phyloP scores from a whole-genome alignment of 805 yeast species.

The Pichia cephalocereana region DNA sequence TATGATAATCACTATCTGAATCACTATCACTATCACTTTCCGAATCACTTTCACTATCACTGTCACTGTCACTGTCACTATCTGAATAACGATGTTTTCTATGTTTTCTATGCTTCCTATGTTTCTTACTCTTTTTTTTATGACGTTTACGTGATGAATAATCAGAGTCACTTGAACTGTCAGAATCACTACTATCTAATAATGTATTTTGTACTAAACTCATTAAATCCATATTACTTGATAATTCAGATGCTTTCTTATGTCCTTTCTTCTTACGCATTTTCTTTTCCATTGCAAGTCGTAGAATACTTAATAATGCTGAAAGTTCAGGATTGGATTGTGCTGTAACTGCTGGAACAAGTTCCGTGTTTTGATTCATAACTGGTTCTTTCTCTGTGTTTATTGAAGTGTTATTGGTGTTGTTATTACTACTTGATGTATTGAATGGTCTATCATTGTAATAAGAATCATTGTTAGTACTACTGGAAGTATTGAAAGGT shows the following conservation, averaged over 20 bases:
- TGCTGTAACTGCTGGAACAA: not conserved
- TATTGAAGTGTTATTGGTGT: no score
- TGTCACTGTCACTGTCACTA: not conserved
- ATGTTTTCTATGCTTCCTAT: no score
- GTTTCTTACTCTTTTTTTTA: no score
- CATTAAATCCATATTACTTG: conserved; percentile 1
- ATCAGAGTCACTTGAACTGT: not conserved
- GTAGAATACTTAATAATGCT: not conserved
- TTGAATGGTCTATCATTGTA: no score
- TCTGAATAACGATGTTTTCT: not conserved
- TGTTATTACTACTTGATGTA: not conserved
- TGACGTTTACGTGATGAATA: not conserved
- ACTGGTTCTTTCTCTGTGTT: no score
- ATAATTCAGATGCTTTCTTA: not conserved
- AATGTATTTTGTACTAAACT: conserved; percentile 1
- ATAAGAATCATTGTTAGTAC: not conserved
- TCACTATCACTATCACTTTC: conserved; percentile 2
- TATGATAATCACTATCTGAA: not conserved
- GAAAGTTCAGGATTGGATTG: not conserved
- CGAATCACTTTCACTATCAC: not conserved
- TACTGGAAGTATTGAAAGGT: not conserved
- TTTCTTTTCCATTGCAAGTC: not conserved
- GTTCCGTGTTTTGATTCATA: not conserved
- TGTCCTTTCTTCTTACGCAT: conserved; percentile 3
- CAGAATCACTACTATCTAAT: not conserved